Base-by-base conservation (phyloP, 257 asterid species). In the Oldenlandia corymbosa region DNA sequence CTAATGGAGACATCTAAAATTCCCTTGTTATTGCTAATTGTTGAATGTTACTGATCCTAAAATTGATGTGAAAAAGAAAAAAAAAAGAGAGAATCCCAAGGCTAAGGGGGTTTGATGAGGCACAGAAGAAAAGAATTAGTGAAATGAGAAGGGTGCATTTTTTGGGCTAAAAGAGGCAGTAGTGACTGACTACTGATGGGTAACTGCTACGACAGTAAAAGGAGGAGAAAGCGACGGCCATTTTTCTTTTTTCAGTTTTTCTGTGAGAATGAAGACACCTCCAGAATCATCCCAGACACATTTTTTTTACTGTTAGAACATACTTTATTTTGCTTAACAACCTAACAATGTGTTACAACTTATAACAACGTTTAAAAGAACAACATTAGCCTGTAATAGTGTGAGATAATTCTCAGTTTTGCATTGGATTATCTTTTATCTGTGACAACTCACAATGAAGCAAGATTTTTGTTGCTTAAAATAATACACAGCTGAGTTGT, bases 121-220 rank as follows among this genome's bases (percentile, higher is more conserved):
- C 67, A 27, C 58, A 39, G 63, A 64, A 64, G 39, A 61, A 55
- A 66, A 28, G 60, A 59, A 49, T 23, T 62, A 65, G 64, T 55
- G 69, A 55, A 43, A 61, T 32, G 65, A 37, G 78, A 67, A 68
- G 71, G 60, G 81, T 71, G 77, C 79, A 77, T 73, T 76, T 72
- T 67, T 64, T 34, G 39, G 54, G 75, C 70, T 65, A 76, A 50
- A 73, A 75, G 55, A 34, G 58, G 65, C 11, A 30, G 7, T 7
- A 72, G n/a, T n/a, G 72, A 65, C 47, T 57, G 88, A 56, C 76
- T 64, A 45, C 48, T 71, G 83, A 70, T 82, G 50, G 81, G 65
- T 69, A 79, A 77, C 86, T 81, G 80, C 85, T 31, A 71, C 65
- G 53, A 61, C 76, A 43, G 78, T 65, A 72, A 62, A 76, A 71